Evolutionary conservation across 2,329 filamentous ascomycete species (phyloP), one percentile per base, ranked within the genome.

Genomic region (Trichoderma atrobrunneum): DNA sequence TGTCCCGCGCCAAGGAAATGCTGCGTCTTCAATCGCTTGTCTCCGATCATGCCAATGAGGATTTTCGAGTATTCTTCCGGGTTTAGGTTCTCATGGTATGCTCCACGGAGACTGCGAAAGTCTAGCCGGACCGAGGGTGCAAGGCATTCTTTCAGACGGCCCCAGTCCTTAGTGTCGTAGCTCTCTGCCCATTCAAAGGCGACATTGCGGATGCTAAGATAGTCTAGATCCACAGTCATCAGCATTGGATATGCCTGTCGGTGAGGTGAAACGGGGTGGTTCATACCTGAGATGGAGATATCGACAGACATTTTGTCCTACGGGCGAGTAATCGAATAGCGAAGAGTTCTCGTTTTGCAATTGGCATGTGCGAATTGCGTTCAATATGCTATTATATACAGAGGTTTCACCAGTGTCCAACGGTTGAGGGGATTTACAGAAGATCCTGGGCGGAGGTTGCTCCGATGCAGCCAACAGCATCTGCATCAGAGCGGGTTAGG

Each of bases 101-200:
- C 67, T 5, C 72, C 73, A n/a, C 64, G 70, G 18, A 74, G 71
- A 24, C 51, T 62, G 24, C 70, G 70, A 70, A 72, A 72, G 60
- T 73, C 72, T 28, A 72, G 36, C 7, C 68, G 56, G 21, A 72
- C 24, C 12, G 63, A 66, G 10, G 90, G 90, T 3, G 90, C 90
- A 75, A 92, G 89, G 82, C 87, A 88, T 74, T 86, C 87, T 75
- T 83, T 78, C 32, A 91, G 85, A 66, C 88, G 86, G 16, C 84
- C 82, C 88, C 89, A 91, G 81, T 91, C 87, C 81, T 91, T 91
- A 79, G 85, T 86, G 79, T 91, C 89, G 80, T 91, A 91, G 83
- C 87, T 90, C 78, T 90, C 88, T 71, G 87, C 88, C 89, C 89
- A 91, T 77, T 90, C 87, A 79, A 87, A 90, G 74, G 84, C 82